Base-by-base conservation (phyloP, 441 rosid genomes). In the Hura crepitans region DNA sequence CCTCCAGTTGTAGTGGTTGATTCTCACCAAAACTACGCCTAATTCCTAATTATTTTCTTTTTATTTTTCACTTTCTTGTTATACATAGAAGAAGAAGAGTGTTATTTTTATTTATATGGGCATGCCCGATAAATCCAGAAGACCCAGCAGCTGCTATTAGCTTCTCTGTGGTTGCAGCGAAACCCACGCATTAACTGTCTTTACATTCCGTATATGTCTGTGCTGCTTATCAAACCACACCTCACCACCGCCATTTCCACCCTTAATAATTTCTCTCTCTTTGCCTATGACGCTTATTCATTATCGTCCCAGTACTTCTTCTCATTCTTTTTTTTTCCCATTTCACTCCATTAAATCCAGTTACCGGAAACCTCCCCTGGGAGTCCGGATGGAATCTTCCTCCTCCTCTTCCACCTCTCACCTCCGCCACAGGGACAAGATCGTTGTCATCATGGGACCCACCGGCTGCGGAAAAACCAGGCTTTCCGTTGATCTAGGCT, bases 401-500 rank as follows among this genome's bases (percentile, higher is more conserved):
- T 15, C 57, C 4, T 2, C 69, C 55, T 22, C 15, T 27, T 27
- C 62, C 15, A 3, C 50, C 50, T 7, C 27, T 56, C 39, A 2
- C 42, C 57, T 27, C 68, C 68, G 7, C 39, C 73, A 59, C 2
- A 79, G 79, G 51, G 87, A 83, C n/a, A 93, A 86, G 78, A 53
- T 88, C 49, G 68, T 91, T n/a, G 91, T 91, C 33, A 78, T 94
- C 64, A 70, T 94, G 85, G 98, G 97, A 10, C 96, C 98, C 9
- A 91, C 97, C 54, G 97, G 98, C 15, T 78, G 86, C 23, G 98
- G 97, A 22, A 94, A 91, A 74, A 82, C 97, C 12, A 71, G 75
- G 1, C 95, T 89, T 18, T 89, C 96, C 57, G 68, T 94, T 80
- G 96, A 94, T 81, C 84, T 90, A 15, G 92, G 90, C 35, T 72